Percentiles rank a stretch among this genome's conserved stretches.
These are phyloP conservation scores for Stachybotrys elegans DNA, from an alignment of 2,329 filamentous ascomycete genomes.

Conservation along the genomic window DNA sequence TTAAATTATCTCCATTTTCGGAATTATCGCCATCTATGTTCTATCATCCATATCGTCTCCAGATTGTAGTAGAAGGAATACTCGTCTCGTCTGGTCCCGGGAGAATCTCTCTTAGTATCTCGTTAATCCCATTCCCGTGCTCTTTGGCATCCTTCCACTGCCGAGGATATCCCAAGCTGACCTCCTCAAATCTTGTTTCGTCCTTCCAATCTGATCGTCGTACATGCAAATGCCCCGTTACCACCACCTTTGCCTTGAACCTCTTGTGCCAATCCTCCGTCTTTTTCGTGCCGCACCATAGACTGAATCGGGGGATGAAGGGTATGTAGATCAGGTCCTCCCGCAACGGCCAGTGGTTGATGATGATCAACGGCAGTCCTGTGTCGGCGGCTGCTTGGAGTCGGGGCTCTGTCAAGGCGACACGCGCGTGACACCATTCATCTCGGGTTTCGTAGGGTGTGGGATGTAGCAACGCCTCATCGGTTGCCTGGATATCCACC, in stretches of 20 bases:
- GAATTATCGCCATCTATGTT: too few relatives aligned
- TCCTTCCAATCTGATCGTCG: constrained; percentile 33
- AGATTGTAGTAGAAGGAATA: neutral
- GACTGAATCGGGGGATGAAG: constrained; percentile 27
- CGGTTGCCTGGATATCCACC: constrained; percentile 27
- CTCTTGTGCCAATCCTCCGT: constrained; percentile 29
- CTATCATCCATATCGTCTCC: constrained; percentile 6
- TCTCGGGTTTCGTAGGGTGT: constrained; percentile 26
- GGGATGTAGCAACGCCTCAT: constrained; percentile 31
- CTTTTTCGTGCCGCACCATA: constrained; percentile 32
- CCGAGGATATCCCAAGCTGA: constrained; percentile 29
- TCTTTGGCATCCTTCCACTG: constrained; percentile 27
- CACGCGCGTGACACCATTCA: constrained; percentile 26
- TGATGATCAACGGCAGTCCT: constrained; percentile 22
- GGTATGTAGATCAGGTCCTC: constrained; percentile 29
- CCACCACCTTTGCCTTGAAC: constrained; percentile 28
- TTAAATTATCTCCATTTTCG: too few relatives aligned
- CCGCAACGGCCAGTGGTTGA: constrained; percentile 33
- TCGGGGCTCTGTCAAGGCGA: constrained; percentile 18
- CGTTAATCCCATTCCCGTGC: constrained; percentile 24
- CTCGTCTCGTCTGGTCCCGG: neutral
- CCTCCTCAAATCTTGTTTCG: constrained; percentile 31
- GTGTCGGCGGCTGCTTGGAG: constrained; percentile 15
- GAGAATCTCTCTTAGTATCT: constrained; percentile 27
- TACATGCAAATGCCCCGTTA: constrained; percentile 30